Evolutionary conservation across 495 filamentous ascomycete species (phyloP).

Genomic region (Aspergillus asperescens): DNA sequence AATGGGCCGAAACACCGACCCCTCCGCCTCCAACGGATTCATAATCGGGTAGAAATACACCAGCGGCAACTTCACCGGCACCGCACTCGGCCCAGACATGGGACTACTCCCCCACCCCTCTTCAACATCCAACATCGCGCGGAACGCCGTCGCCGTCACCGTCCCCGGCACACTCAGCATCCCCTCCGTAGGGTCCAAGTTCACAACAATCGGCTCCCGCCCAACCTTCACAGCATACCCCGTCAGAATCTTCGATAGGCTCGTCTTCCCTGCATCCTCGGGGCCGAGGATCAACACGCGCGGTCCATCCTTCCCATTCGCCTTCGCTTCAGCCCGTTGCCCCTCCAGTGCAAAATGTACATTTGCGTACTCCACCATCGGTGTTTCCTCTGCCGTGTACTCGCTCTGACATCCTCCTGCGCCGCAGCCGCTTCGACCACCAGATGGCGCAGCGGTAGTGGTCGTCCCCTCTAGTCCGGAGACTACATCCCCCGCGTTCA

Average conservation of each 20-base stretch:
- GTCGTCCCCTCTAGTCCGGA: slow-evolving; percentile 39
- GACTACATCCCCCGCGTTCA: slow-evolving; percentile 49
- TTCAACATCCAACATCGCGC: slow-evolving; percentile 80
- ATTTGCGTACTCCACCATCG: slow-evolving; percentile 77
- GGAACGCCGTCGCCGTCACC: slow-evolving; percentile 75
- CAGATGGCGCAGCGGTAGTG: slow-evolving; percentile 4
- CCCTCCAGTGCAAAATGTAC: slow-evolving; percentile 79
- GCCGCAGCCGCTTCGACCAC: slow-evolving; percentile 24
- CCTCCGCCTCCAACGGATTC: slow-evolving; percentile 65
- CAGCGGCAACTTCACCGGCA: slow-evolving; percentile 86
- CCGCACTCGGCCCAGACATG: slow-evolving; percentile 77
- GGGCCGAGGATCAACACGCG: slow-evolving; percentile 82
- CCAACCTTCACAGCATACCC: slow-evolving; percentile 75
- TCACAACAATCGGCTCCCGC: slow-evolving; percentile 75
- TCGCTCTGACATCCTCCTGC: slow-evolving; percentile 58
- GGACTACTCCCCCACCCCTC: slow-evolving; percentile 89
- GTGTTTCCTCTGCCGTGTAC: slow-evolving; percentile 80
- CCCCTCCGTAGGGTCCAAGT: slow-evolving; percentile 79
- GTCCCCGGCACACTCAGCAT: slow-evolving; percentile 82
- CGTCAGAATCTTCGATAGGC: slow-evolving; percentile 71
- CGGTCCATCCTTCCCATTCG: slow-evolving; percentile 57
- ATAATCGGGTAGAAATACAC: slow-evolving; percentile 84
- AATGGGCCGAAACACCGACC: slow-evolving; percentile 64
- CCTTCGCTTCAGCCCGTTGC: slow-evolving; percentile 49
- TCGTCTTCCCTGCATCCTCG: slow-evolving; percentile 79